Evolutionary conservation across 306 rosid species (phyloP).

Genomic region (Vigna nakashimae): DNA sequence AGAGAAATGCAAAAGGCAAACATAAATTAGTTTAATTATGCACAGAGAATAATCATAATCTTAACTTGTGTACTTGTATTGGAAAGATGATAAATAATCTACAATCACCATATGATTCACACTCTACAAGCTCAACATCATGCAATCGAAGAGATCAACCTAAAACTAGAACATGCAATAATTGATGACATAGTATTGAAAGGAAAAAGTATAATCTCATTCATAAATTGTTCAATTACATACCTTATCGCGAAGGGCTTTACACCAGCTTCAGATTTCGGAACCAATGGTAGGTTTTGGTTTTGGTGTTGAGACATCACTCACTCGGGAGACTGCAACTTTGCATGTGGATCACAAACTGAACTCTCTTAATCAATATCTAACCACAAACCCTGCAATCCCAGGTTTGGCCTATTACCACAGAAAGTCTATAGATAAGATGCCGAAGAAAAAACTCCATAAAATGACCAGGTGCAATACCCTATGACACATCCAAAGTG

Average conservation of each 20-base stretch:
- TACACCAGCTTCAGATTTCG: conserved; percentile 48
- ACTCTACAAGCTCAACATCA: background rate
- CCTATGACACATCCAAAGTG: conserved; percentile 27
- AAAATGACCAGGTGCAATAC: conserved; percentile 44
- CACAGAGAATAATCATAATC: conserved; percentile 32
- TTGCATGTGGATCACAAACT: conserved; percentile 25
- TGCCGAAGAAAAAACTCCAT: conserved; percentile 39
- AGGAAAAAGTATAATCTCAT: background rate
- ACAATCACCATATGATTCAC: conserved; percentile 9
- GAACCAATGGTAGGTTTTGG: conserved; percentile 51
- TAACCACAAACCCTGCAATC: conserved; percentile 26
- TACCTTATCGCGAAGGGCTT: conserved; percentile 67
- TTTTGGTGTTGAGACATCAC: conserved; percentile 55
- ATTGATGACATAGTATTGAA: conserved; percentile 16
- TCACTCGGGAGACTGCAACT: conserved; percentile 29
- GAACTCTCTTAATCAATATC: background rate
- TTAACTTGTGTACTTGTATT: background rate
- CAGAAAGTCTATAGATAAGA: background rate
- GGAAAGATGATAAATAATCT: conserved; percentile 1
- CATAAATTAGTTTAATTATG: background rate
- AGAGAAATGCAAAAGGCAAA: background rate
- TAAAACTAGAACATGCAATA: conserved; percentile 49
- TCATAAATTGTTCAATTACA: conserved; percentile 1
- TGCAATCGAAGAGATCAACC: conserved; percentile 28
- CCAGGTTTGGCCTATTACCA: conserved; percentile 34